Evolutionary conservation across 2,329 filamentous ascomycete genomes (phyloP).

Genomic region (Colletotrichum chrysophilum): DNA sequence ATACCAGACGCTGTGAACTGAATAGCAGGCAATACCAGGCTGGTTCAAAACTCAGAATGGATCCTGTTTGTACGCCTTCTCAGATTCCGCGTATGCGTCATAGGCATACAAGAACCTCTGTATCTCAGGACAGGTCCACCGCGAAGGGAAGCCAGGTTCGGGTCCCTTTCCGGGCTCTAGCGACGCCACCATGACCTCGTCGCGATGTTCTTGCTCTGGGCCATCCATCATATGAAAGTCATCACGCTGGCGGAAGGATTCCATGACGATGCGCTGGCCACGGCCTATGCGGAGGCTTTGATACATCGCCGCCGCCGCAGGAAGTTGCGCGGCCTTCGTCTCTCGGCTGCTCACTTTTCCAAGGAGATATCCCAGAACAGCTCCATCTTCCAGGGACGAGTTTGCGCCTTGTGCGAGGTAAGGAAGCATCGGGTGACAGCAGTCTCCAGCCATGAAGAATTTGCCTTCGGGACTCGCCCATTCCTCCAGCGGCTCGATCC

Average conservation of each 20-base stretch:
- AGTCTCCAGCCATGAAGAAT: constrained; percentile 46
- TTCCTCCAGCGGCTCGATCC: constrained; percentile 40
- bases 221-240: constrained; percentile 23
- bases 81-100: constrained; percentile 21
- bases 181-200: constrained; percentile 18
- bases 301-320: constrained; percentile 18
- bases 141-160: constrained; percentile 19
- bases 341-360: constrained; percentile 2
- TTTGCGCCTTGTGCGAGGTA: constrained; percentile 51
- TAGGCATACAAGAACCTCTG: constrained; percentile 22
- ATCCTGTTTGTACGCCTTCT: constrained; percentile 26
- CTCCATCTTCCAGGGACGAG: constrained; percentile 18
- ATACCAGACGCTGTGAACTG: neutral
- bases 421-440: constrained; percentile 52
- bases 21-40: neutral
- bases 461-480: constrained; percentile 47
- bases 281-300: constrained; percentile 18
- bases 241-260: constrained; percentile 22
- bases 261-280: constrained; percentile 21
- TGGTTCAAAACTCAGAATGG: constrained; percentile 7
- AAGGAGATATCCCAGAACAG: constrained; percentile 22
- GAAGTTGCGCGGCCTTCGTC: constrained; percentile 1
- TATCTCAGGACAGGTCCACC: constrained; percentile 24
- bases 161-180: neutral
- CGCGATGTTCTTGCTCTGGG: constrained; percentile 15